Conservation (phyloP, 2,329 filamentous ascomycete species). For the Stachybotrys echinatus region DNA sequence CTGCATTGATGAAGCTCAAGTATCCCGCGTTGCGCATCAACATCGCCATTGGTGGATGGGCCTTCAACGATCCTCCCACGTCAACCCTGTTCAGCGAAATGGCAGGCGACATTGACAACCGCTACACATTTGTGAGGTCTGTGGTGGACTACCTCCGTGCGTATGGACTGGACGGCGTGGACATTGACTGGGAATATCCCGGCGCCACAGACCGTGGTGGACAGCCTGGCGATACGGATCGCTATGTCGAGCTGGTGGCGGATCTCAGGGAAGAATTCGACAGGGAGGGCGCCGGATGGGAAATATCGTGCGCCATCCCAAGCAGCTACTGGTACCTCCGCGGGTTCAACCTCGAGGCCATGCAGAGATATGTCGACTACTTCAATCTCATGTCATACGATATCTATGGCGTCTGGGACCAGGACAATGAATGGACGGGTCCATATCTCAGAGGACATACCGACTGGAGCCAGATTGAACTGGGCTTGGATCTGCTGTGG, state of each 20-base stretch:
- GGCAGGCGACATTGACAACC: constrained; percentile 11
- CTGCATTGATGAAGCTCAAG: constrained; percentile 1
- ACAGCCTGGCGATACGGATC: constrained; percentile 2
- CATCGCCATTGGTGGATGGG: constrained; percentile 3
- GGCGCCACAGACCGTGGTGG: constrained; percentile 2
- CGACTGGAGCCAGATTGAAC: not conserved
- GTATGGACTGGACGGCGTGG: not conserved
- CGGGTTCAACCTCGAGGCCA: constrained; percentile 3
- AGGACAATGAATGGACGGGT: not conserved
- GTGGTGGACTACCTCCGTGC: not conserved
- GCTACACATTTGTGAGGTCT: constrained; percentile 2
- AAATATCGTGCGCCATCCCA: constrained; percentile 2
- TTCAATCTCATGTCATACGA: constrained; percentile 21
- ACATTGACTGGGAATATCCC: constrained; percentile 1
- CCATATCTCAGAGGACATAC: not conserved
- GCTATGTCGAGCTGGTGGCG: constrained; percentile 1
- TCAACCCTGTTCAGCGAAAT: not conserved
- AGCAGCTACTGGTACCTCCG: constrained; percentile 9
- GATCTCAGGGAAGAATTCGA: not conserved
- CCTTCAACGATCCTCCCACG: constrained; percentile 2
- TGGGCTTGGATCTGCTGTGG: not conserved
- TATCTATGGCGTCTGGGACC: not conserved
- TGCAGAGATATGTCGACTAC: constrained; percentile 16
- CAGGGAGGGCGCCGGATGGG: constrained; percentile 1
- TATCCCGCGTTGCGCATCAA: constrained; percentile 1